These are phyloP conservation scores for bread wheat (Triticum aestivum) DNA, from an alignment of 176 grass and related monocot species.

Conservation along the genomic window DNA sequence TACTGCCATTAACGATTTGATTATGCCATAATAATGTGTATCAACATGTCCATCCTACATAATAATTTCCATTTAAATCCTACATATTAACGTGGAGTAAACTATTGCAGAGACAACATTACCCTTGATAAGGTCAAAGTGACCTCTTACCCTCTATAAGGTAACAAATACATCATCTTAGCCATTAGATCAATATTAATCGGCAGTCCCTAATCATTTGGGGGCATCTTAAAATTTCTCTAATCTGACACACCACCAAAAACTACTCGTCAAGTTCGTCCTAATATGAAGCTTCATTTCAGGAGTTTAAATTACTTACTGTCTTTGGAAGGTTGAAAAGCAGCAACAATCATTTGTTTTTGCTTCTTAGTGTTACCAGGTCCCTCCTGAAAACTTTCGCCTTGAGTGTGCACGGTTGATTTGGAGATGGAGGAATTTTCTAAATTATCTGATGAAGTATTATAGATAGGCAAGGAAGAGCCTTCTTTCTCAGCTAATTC, in stretches of 20 bases:
- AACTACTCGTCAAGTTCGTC: not conserved
- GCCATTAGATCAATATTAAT: not conserved
- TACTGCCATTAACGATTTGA: not conserved
- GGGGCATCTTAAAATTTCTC: not conserved
- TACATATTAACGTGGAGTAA: not conserved
- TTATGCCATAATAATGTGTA: not conserved
- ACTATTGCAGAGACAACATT: not conserved
- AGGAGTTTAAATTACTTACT: conserved; percentile 56
- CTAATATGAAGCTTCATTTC: conserved; percentile 1
- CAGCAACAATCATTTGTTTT: conserved; percentile 65
- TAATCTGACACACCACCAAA: not conserved
- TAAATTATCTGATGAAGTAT: conserved; percentile 34
- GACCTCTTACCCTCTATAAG: not conserved
- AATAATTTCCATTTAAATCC: not conserved
- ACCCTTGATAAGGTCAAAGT: not conserved
- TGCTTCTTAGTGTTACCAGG: conserved; percentile 66
- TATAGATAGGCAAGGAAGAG: conserved; percentile 51
- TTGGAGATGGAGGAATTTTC: conserved; percentile 26
- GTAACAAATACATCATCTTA: not conserved
- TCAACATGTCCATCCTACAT: not conserved
- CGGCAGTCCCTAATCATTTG: not conserved
- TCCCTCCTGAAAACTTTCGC: conserved; percentile 49
- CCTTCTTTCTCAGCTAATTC: conserved; percentile 61
- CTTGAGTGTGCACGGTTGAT: conserved; percentile 60
- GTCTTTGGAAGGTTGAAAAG: conserved; percentile 49